Evolutionary conservation across 2,329 filamentous ascomycete species (phyloP), one percentile per base, ranked within the genome.

Genomic region (Chlorencoelia australis): DNA sequence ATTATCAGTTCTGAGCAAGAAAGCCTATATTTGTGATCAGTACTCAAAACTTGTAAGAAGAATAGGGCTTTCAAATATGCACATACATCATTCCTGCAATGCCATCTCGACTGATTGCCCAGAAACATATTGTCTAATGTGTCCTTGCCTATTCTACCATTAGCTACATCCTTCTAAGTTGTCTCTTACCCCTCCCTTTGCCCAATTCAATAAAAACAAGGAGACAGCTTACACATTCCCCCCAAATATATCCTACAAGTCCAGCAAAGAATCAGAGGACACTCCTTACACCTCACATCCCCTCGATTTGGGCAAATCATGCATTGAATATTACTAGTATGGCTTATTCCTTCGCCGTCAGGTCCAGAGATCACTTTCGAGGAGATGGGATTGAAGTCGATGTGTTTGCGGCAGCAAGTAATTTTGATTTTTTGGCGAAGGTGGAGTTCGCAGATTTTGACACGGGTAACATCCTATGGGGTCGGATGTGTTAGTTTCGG

Each of bases 1-100:
- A 10, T 30, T 33, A 20, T 42, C 42, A 13, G 28, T 32, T 22
- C 39, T 36, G 30, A 42, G 34, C 33, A 42, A 26, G 27, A 42
- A 42, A 6, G 37, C 32, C 37, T 42, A 21, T n/a, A n/a, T 4
- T 7, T 22, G 8, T 9, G 4, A n/a, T 31, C 5, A 31, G 17
- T 9, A 31, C 13, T 18, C 4, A 10, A 15, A 30, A 8, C 8
- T 18, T 2, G 8, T 31, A 8, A 37, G 18, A 15, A 22, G 17
- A 7, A 16, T 10, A 11, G 5, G 16, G 24, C n/a, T 17, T 1
- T 9, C 11, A 25, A 27, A 11, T 17, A 24, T 9, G 24, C 13
- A 31, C n/a, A 15, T 13, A 30, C 27, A 15, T 30, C 17, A 24
- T 31, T 31, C 9, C 29, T 31, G 4, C 13, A n/a, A 31, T 31